A percentile compares a stretch with the other conserved stretches of the same genome.
Evolutionary conservation across 192 early-diverging fungal species (phyloP).

Genomic region (Coemansia sp.): DNA sequence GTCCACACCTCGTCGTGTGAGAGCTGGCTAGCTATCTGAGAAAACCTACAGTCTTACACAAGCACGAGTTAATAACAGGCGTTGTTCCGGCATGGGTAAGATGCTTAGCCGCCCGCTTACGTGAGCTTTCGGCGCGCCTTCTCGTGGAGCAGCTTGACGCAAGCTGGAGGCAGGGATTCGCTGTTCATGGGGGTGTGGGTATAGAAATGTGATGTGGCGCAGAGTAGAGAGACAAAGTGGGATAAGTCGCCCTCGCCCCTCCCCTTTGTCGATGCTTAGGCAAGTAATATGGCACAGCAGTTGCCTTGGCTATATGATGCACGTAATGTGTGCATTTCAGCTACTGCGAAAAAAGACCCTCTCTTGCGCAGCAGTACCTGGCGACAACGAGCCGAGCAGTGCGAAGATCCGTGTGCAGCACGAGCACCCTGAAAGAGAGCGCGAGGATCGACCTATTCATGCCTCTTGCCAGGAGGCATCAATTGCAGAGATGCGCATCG

Average conservation of each 20-base stretch:
- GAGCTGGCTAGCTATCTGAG: constrained; percentile 56
- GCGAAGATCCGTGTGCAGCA: background rate
- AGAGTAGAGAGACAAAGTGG: background rate
- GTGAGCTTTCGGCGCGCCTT: constrained; percentile 45
- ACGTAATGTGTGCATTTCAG: background rate
- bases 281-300: constrained; percentile 3
- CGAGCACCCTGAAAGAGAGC: background rate
- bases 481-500: background rate
- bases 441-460: background rate
- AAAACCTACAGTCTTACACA: constrained; percentile 47
- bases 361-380: background rate
- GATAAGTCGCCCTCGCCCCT: background rate
- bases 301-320: background rate
- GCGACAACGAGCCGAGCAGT: background rate
- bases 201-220: background rate
- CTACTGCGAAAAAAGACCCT: background rate
- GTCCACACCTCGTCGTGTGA: constrained; percentile 65
- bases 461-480: background rate
- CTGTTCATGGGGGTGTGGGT: background rate
- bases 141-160: constrained; percentile 43
- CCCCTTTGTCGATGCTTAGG: background rate
- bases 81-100: background rate
- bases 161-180: constrained; percentile 34
- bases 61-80: background rate
- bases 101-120: constrained; percentile 7